Base-by-base conservation (phyloP, 306 rosid species). In the Gastrolobium bilobum region DNA sequence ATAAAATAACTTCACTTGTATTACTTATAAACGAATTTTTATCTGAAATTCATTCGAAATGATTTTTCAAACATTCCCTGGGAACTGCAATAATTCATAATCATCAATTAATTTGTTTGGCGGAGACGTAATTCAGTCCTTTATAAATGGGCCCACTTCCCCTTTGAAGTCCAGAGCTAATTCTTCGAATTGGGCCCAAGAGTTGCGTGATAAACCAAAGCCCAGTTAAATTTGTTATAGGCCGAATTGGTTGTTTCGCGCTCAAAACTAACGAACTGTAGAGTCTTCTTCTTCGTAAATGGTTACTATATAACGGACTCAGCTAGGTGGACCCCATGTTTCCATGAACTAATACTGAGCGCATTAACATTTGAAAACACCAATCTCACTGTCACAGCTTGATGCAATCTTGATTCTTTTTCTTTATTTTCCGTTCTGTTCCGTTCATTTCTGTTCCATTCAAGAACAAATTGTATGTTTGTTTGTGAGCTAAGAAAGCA, bases 401-500 rank as follows among this genome's bases (percentile, higher is more conserved):
- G 1, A 68, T 61, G 70, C 42, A 52, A 53, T 80, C 87, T 76
- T 80, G 82, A 70, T 54, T 60, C 30, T 20, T 10, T n/a, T n/a
- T n/a, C n/a, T n/a, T n/a, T n/a, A n/a, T n/a, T n/a, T n/a, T n/a
- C n/a, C n/a, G n/a, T n/a, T 59, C 70, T 47, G 9, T 68, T 77
- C 20, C 13, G 4, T 73, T 58, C 14, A 57, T 3, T 33, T 58
- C 52, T 15, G 15, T 64, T 79, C 42, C 26, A 7, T 48, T 38
- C 58, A 58, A 75, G 65, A 79, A 63, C 74, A 52, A 74, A 65
- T 48, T 66, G 37, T 2, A 51, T 40, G 44, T 44, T 26, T 40
- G 69, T 79, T 81, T 73, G 76, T 47, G 51, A 71, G 38, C 83
- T 69, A 7, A 84, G 86, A 90, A 80, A 48, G 13, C 53, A 26